These are phyloP conservation scores for Lagerstroemia speciosa DNA, from an alignment of 345 rosid species.

Conservation along the genomic window DNA sequence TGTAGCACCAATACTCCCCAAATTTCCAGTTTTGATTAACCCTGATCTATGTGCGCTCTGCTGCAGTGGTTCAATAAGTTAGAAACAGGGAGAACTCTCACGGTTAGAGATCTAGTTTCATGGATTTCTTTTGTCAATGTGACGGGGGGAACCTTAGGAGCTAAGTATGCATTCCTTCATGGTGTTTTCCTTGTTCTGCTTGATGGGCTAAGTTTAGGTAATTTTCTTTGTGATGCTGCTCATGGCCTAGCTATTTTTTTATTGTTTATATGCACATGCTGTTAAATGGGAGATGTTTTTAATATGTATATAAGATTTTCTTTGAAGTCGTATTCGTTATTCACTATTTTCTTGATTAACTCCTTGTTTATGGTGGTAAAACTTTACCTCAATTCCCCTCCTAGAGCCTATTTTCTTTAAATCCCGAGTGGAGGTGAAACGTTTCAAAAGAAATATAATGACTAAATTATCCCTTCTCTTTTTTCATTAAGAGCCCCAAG, in stretches of 20 bases:
- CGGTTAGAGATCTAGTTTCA: constrained; percentile 89
- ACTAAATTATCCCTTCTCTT: too few species aligned
- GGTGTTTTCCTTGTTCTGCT: constrained; percentile 90
- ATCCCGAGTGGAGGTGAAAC: too few species aligned
- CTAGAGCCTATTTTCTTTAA: too few species aligned
- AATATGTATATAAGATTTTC: not conserved
- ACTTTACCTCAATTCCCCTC: too few species aligned
- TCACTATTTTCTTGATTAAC: too few species aligned
- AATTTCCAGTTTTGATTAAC: not conserved
- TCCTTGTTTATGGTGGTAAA: too few species aligned
- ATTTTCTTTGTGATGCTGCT: constrained; percentile 1
- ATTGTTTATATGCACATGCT: not conserved
- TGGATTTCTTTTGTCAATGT: constrained; percentile 67
- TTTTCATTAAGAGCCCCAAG: too few species aligned
- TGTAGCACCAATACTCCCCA: not conserved
- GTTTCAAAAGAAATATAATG: too few species aligned
- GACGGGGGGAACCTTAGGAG: constrained; percentile 46
- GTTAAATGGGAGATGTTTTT: not conserved
- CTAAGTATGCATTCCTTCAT: constrained; percentile 58
- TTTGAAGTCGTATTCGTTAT: not conserved
- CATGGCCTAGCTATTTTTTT: not conserved
- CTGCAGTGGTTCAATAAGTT: constrained; percentile 77
- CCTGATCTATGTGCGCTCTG: not conserved
- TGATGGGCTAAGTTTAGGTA: constrained; percentile 89
- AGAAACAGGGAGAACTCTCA: constrained; percentile 66